Evolutionary conservation across 1,284 basidiomycete species (phyloP).

Genomic region (Agroathelia rolfsii): DNA sequence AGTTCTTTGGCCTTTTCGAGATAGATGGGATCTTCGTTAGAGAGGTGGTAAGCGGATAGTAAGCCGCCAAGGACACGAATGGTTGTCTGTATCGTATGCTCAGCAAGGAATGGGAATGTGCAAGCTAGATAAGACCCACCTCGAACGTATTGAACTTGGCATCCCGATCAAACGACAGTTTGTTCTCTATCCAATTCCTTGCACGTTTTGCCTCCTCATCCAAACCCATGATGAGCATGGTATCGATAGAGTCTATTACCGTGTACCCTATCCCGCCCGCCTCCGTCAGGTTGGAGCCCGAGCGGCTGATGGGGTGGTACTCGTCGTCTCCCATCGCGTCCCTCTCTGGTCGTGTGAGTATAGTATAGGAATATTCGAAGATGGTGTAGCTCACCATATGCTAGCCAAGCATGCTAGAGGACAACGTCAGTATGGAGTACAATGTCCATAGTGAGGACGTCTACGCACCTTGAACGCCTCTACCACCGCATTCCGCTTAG

Average conservation of each 20-base stretch:
- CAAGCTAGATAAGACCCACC: conserved; percentile 32
- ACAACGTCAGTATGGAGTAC: not conserved
- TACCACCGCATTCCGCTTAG: conserved; percentile 60
- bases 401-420: conserved; percentile 64
- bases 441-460: not conserved
- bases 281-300: conserved; percentile 67
- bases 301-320: conserved; percentile 71
- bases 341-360: conserved; percentile 44
- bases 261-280: conserved; percentile 81
- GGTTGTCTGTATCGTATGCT: conserved; percentile 42
- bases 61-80: conserved; percentile 79
- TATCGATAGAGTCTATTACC: conserved; percentile 77
- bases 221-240: conserved; percentile 80
- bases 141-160: conserved; percentile 88
- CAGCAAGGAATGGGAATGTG: conserved; percentile 2
- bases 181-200: conserved; percentile 64
- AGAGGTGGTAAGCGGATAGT: conserved; percentile 75
- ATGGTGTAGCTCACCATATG: conserved; percentile 52
- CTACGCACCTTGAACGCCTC: conserved; percentile 65
- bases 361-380: conserved; percentile 7
- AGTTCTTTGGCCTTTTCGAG: conserved; percentile 73
- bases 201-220: conserved; percentile 73
- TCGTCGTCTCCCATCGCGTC: conserved; percentile 87
- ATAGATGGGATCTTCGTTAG: conserved; percentile 54
- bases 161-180: conserved; percentile 71